Conservation (phyloP, 805 yeast genomes). For the Hanseniaspora meyeri region DNA sequence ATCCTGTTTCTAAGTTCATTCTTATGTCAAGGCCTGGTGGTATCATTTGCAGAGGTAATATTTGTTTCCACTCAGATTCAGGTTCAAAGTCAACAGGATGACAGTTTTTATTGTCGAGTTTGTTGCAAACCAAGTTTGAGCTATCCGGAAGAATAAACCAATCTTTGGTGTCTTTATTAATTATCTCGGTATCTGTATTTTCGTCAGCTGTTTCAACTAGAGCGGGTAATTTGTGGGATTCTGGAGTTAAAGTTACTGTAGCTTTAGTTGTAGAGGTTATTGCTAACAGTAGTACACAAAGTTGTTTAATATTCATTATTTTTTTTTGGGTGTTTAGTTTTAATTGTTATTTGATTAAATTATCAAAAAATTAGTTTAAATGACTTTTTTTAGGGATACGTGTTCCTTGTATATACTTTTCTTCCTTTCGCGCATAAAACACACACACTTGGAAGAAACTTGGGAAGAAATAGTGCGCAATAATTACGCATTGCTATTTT, state of each 20-base stretch:
- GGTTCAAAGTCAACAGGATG: slow-evolving; percentile 57
- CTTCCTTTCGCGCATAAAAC: too few relatives aligned
- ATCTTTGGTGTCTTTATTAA: slow-evolving; percentile 12
- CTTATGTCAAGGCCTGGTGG: slow-evolving; percentile 70
- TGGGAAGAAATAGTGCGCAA: neutral
- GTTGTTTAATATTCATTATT: neutral
- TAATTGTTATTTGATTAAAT: neutral
- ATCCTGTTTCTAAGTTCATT: slow-evolving; percentile 59
- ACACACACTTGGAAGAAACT: too few relatives aligned
- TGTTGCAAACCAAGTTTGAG: slow-evolving; percentile 24
- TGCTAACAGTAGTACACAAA: neutral
- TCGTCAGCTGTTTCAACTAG: neutral
- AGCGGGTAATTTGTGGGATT: neutral
- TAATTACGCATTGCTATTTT: neutral
- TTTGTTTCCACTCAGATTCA: slow-evolving; percentile 51
- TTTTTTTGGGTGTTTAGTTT: neutral
- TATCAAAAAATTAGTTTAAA: neutral
- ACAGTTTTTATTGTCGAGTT: slow-evolving; percentile 34
- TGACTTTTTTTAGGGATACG: neutral
- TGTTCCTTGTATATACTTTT: neutral
- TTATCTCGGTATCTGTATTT: neutral
- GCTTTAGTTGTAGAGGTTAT: neutral
- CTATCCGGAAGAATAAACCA: slow-evolving; percentile 15
- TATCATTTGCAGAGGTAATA: slow-evolving; percentile 59
- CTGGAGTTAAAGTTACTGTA: slow-evolving; percentile 1